Evolutionary conservation across 1,139 yeast species (phyloP), one percentile per base, ranked within the genome.

Genomic region (Petasospora fabianii): DNA sequence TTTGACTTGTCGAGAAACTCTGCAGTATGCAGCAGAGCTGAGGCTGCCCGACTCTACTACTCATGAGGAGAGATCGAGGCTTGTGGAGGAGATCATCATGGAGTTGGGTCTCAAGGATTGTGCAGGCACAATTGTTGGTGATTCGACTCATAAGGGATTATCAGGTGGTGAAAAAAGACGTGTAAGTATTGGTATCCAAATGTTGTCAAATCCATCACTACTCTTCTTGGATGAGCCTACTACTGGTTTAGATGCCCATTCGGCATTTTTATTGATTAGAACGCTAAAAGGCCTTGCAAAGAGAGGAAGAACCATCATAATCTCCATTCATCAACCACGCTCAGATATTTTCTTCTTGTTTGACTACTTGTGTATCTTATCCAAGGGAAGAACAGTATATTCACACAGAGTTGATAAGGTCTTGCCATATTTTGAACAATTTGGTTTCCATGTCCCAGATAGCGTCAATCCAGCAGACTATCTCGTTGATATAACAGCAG

Each of bases 191-290:
- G 90, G 95, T 50, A 94, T 87, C 42, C 96, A 87, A 57, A 67
- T 87, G 43, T 94, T 87, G 32, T 95, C 96, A 19, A 86, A 84
- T 59, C 96, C 96, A 49, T 68, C 87, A 42, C 66, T 87, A 46
- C 67, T 87, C 41, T 87, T 87, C 64, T 71, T 87, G 56, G 96
- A 87, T 65, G 96, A 87, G 60, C 96, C 96, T 9, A 87, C 96
- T 17, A 86, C 96, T 6, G 96, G 96, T 57, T 70, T 87, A 50
- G 96, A 87, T 59, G 85, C 96, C 18, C 77, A 80, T 39, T 79
- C 88, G 10, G 88, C 95, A 0, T 75, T 70, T 49, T 66, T 79
- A 44, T 65, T 86, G 34, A 74, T 85, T n/a, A 68, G 72, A 41
- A 76, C 85, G 0, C 68, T 87, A 44, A 75, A 76, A 48, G 71